Conservation (phyloP, 2,329 filamentous ascomycete genomes). For the Myriangium duriaei region DNA sequence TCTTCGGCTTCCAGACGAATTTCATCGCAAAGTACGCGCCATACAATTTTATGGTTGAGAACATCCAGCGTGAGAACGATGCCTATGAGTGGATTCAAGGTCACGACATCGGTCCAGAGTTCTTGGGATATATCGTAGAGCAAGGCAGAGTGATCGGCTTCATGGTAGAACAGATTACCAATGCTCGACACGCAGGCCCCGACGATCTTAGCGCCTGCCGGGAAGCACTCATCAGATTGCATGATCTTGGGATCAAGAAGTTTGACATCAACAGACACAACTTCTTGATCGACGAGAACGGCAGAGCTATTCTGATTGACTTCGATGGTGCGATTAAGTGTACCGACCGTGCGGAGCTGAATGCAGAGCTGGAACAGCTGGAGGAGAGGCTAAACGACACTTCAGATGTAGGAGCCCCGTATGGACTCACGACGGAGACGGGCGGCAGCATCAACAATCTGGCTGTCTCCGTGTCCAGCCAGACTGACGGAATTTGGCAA, state of each 20-base stretch:
- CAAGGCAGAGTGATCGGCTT: conserved; percentile 29
- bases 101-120: conserved; percentile 24
- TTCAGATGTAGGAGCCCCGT: conserved; percentile 10
- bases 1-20: too few species aligned
- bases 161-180: conserved; percentile 21
- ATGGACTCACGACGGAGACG: too few species aligned
- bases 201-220: conserved; percentile 22
- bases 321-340: conserved; percentile 20
- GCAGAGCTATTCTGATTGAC: conserved; percentile 21
- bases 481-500: too few species aligned
- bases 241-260: conserved; percentile 25
- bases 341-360: conserved; percentile 13
- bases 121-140: conserved; percentile 30
- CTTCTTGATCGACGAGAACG: conserved; percentile 22
- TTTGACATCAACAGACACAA: conserved; percentile 29
- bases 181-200: conserved; percentile 17
- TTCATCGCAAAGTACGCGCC: too few species aligned
- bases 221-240: conserved; percentile 19
- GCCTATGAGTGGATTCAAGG: conserved; percentile 28
- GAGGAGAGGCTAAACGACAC: conserved; percentile 8
- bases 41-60: too few species aligned
- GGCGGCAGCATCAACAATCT: too few species aligned
- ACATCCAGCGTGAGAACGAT: conserved; percentile 26
- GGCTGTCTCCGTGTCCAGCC: too few species aligned
- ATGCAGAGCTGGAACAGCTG: conserved; percentile 8